Percentiles rank a stretch among this genome's conserved stretches.
These are phyloP conservation scores for Cyanodermella asteris DNA, from an alignment of 2,329 filamentous ascomycete species.

Conservation along the genomic window DNA sequence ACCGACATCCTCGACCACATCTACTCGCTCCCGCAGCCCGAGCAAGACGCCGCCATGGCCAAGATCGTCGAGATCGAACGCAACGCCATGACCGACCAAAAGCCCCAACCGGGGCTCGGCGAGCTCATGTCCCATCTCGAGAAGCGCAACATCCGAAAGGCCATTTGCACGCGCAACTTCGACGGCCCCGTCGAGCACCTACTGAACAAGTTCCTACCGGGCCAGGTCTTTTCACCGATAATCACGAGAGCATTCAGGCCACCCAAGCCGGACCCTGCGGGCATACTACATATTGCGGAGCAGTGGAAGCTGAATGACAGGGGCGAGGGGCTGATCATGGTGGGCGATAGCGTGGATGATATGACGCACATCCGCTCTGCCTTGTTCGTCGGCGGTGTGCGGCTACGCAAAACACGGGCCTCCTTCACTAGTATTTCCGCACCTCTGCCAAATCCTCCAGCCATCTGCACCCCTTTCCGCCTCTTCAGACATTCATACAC, in stretches of 20 bases:
- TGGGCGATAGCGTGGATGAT: no score
- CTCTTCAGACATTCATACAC: no score
- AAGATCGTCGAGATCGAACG: conserved; percentile 63
- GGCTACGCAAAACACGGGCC: no score
- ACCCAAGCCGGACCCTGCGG: conserved; percentile 73
- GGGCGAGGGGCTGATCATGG: conserved; percentile 32
- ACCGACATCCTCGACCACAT: conserved; percentile 81
- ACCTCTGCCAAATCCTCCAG: no score
- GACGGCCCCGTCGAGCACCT: conserved; percentile 56
- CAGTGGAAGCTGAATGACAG: conserved; percentile 43
- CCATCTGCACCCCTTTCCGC: no score
- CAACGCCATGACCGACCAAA: conserved; percentile 55
- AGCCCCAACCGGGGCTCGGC: conserved; percentile 59
- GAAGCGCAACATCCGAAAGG: conserved; percentile 39
- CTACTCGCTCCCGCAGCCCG: conserved; percentile 41
- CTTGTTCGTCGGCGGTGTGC: no score
- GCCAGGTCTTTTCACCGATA: conserved; percentile 50
- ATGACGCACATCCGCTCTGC: no score
- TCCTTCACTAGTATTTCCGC: no score
- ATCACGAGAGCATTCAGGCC: conserved; percentile 64
- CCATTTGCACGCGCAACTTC: conserved; percentile 88
- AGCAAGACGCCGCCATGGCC: conserved; percentile 43
- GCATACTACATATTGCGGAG: conserved; percentile 65
- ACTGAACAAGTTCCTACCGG: conserved; percentile 49
- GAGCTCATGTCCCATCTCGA: conserved; percentile 69